Evolutionary conservation across 805 yeast genomes (phyloP), one percentile per base, ranked within the genome.

Genomic region (Kregervanrija delftensis): DNA sequence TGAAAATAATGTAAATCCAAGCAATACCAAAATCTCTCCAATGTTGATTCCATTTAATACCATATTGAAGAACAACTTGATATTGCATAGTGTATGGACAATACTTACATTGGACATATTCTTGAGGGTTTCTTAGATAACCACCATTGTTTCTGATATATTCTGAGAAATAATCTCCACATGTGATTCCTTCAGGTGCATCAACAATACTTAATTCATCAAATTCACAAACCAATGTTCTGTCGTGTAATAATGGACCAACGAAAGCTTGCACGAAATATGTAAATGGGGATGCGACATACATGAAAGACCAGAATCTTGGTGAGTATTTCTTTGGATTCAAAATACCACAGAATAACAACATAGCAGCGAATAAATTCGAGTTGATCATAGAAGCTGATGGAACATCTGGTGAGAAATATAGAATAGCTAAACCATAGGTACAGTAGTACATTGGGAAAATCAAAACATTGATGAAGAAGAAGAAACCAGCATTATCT

Each of bases 161-260:
- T 5, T 52, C 47, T 2, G 49, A 45, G 58, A 76, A 58, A 60
- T 61, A 79, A 15, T 61, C 57, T 13, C 68, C 72, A 63, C 85
- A 79, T 2, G 77, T 73, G 55, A 67, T 63, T 28, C 79, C 81
- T 16, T 47, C 32, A 34, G 73, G 74, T 13, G 77, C 74, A 38
- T 61, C 64, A 55, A 73, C 56, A 10, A 55, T 46, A 12, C 58
- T 59, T 44, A 59, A 63, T 52, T 73, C 79, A 47, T 61, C 49
- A 13, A 49, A 51, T 4, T 57, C 47, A 57, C 78, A 73, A 4
- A 46, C 48, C 30, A 72, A 68, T 11, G 48, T 37, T 49, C 73
- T 65, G 28, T 58, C 58, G 40, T 72, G 70, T 32, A 73, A 66
- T 33, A 68, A 40, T 3, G 70, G 63, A 9, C 67, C 59, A 42